phyloP scores from a whole-genome alignment of 73 alveolate genomes.

The Blepharisma stoltei region DNA sequence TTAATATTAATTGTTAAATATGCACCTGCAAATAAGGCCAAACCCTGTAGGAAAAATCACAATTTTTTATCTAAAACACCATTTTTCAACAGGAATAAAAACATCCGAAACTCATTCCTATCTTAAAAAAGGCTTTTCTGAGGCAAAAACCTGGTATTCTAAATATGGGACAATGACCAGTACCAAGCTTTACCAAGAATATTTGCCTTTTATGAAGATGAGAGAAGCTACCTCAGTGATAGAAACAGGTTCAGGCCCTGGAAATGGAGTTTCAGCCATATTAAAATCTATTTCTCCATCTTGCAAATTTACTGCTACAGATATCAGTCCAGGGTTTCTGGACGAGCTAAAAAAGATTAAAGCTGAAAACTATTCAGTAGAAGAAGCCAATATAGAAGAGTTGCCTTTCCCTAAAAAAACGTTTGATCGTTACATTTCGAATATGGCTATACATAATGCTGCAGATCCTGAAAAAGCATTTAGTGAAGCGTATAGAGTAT shows the following conservation, averaged over 20 bases:
- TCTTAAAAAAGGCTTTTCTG: too few species aligned
- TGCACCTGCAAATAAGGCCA: too few species aligned
- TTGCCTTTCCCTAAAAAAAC: neutral
- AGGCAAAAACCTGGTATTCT: too few species aligned
- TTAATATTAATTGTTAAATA: too few species aligned
- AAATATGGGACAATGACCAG: too few species aligned
- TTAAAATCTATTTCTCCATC: neutral
- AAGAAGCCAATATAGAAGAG: neutral
- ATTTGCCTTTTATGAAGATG: too few species aligned
- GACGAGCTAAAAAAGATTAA: neutral
- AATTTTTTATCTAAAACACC: too few species aligned
- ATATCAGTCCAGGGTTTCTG: neutral
- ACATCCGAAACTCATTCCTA: too few species aligned
- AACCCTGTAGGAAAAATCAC: too few species aligned
- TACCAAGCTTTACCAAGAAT: too few species aligned
- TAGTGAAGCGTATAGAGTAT: neutral
- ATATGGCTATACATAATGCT: neutral
- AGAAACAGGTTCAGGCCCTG: neutral
- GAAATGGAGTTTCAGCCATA: neutral
- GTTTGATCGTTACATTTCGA: neutral
- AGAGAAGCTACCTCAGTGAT: neutral
- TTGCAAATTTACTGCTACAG: neutral
- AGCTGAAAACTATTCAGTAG: neutral
- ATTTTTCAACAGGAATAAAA: too few species aligned
- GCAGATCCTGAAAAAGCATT: neutral